Conservation (phyloP, 164 flowering plant genomes). For the Saururus chinensis region DNA sequence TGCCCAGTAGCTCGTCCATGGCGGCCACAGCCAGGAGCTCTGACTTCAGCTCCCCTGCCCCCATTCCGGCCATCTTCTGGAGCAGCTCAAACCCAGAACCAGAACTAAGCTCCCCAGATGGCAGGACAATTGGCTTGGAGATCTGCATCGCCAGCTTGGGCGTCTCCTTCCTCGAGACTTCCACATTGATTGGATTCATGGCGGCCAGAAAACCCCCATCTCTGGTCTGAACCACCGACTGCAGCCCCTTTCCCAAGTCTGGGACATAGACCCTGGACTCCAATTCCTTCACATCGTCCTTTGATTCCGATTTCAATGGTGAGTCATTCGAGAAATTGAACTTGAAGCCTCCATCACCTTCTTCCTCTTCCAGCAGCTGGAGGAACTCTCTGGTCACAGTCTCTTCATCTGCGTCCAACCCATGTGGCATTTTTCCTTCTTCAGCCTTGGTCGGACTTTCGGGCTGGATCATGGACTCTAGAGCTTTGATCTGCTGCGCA, state of each 20-base stretch:
- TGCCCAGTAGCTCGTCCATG: conserved; percentile 69
- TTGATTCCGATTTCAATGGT: conserved; percentile 19
- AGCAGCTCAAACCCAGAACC: conserved; percentile 57
- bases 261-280: conserved; percentile 44
- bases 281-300: conserved; percentile 14
- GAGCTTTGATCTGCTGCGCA: conserved; percentile 85
- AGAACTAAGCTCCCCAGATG: conserved; percentile 19
- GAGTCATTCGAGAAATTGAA: conserved; percentile 16
- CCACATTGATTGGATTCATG: conserved; percentile 52
- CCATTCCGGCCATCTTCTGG: conserved; percentile 58
- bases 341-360: conserved; percentile 14
- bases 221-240: conserved; percentile 81
- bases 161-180: conserved; percentile 47
- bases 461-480: conserved; percentile 61
- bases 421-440: conserved; percentile 40
- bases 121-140: conserved; percentile 57
- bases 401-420: conserved; percentile 83
- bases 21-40: conserved; percentile 47
- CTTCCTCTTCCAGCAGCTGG: conserved; percentile 77
- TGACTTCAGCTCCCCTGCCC: conserved; percentile 53
- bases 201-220: conserved; percentile 83
- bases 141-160: conserved; percentile 92
- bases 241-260: conserved; percentile 82
- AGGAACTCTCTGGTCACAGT: conserved; percentile 81
- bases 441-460: conserved; percentile 27